Evolutionary conservation across 2,329 filamentous ascomycete species (phyloP), one percentile per base, ranked within the genome.

Genomic region (Trichoderma polysporum): DNA sequence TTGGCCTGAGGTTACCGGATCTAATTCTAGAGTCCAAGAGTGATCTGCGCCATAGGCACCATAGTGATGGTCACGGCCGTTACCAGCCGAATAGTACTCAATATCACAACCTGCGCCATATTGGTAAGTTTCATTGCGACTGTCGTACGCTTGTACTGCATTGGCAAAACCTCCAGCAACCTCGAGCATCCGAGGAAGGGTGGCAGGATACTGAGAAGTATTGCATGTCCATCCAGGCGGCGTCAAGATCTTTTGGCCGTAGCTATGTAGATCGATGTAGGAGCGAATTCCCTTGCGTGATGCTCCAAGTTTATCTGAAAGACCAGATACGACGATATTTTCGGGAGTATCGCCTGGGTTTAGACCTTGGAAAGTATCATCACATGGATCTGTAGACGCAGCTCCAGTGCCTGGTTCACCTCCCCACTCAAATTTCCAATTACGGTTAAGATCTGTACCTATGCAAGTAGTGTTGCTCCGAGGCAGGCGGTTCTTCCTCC

Each of bases 401-500:
- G 84, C 84, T 19, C 83, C 84, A 6, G 59, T 62, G 25, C 59
- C 47, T 39, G 59, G 59, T 5, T 73, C 76, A 69, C 75, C 76
- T 39, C 76, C 76, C 86, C 86, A 88, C 71, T 81, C 76, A 75
- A 83, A 82, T 74, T 79, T 84, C 86, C 85, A 88, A 77, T 87
- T 87, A 68, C 86, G 82, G 77, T 88, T 88, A 72, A 86, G 79
- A 70, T 88, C 86, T 12, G 79, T 81, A 56, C 85, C 85, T 31
- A 83, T 68, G 70, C 85, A 87, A 35, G 73, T 74, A 61, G 76
- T 77, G 5, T 77, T 75, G 0, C 71, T 68, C 45, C 76, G 77
- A 7, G 73, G 71, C 68, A 84, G 79, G 3, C 86, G 81, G 74
- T 87, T 88, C 77, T 89, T 88, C 68, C 86, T 85, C 87, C 87